Percentiles rank a stretch among this genome's conserved stretches.
Conservation (phyloP, 2,329 filamentous ascomycete genomes). For the Metarhizium brunneum region DNA sequence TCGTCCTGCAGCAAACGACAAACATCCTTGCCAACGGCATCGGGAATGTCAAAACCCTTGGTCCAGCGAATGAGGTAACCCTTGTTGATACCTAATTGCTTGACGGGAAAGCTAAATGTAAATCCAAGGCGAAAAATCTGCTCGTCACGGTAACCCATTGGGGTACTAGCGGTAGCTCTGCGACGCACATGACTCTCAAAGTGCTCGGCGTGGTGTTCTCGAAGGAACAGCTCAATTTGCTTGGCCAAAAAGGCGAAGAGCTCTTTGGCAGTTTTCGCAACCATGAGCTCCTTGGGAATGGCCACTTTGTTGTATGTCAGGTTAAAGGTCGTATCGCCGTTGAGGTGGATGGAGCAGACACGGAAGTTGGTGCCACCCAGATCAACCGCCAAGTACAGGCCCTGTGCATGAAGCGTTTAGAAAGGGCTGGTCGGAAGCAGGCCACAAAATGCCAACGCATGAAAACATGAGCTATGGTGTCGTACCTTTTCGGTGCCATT, state of each 20-base stretch:
- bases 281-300: conserved; percentile 85
- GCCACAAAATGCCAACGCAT: not conserved
- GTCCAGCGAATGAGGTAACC: conserved; percentile 94
- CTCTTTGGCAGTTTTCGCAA: conserved; percentile 73
- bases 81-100: conserved; percentile 91
- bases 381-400: conserved; percentile 91
- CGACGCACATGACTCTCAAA: conserved; percentile 63
- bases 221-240: conserved; percentile 83
- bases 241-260: conserved; percentile 89
- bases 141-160: conserved; percentile 55
- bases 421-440: not conserved
- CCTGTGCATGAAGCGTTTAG: conserved; percentile 39
- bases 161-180: conserved; percentile 49
- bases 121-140: conserved; percentile 92
- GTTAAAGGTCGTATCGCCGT: conserved; percentile 91
- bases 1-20: conserved; percentile 82
- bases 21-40: conserved; percentile 89
- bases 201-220: conserved; percentile 78
- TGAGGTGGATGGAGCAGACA: conserved; percentile 88
- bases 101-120: conserved; percentile 95
- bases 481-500: conserved; percentile 88
- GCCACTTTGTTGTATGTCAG: conserved; percentile 87
- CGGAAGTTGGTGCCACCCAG: conserved; percentile 98
- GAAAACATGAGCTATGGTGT: not conserved
- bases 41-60: conserved; percentile 96